Percentiles rank a stretch among this genome's conserved stretches.
phyloP scores from a whole-genome alignment of 768 basidiomycete species.

The Psilocybe cubensis region DNA sequence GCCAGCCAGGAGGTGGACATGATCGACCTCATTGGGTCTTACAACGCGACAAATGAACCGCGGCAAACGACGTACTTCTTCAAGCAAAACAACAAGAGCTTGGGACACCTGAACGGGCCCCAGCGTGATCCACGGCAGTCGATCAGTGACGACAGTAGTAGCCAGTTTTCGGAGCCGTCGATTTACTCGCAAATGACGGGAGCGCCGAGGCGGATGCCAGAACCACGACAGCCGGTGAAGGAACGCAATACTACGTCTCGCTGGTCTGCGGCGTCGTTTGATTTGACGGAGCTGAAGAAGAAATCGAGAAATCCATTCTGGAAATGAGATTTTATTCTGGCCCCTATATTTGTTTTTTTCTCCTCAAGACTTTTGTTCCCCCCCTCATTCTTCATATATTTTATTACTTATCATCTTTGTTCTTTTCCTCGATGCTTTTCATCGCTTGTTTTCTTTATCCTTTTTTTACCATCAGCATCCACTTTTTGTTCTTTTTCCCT shows the following conservation, averaged over 20 bases:
- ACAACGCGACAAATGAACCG: slow-evolving; percentile 34
- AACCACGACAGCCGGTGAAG: slow-evolving; percentile 64
- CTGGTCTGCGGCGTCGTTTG: slow-evolving; percentile 52
- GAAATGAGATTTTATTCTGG: slow-evolving; percentile 14
- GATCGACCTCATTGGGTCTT: slow-evolving; percentile 55
- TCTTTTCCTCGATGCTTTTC: neutral
- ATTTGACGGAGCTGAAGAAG: slow-evolving; percentile 11
- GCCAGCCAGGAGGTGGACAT: slow-evolving; percentile 35
- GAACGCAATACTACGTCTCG: slow-evolving; percentile 38
- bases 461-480: neutral
- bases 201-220: slow-evolving; percentile 56
- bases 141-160: slow-evolving; percentile 57
- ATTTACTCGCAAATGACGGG: slow-evolving; percentile 76
- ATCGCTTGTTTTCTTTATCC: neutral
- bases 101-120: neutral
- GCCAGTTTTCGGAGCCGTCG: slow-evolving; percentile 51
- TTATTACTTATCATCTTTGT: neutral
- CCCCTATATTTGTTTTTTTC: neutral
- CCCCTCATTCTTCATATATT: neutral
- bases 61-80: slow-evolving; percentile 13
- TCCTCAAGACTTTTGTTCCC: neutral
- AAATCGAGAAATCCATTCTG: slow-evolving; percentile 31
- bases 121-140: slow-evolving; percentile 19
- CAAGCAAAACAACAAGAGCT: slow-evolving; percentile 2
- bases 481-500: neutral